Evolutionary conservation across 1,284 basidiomycete genomes (phyloP), one percentile per base, ranked within the genome.

Genomic region (Thecaphora frezii): DNA sequence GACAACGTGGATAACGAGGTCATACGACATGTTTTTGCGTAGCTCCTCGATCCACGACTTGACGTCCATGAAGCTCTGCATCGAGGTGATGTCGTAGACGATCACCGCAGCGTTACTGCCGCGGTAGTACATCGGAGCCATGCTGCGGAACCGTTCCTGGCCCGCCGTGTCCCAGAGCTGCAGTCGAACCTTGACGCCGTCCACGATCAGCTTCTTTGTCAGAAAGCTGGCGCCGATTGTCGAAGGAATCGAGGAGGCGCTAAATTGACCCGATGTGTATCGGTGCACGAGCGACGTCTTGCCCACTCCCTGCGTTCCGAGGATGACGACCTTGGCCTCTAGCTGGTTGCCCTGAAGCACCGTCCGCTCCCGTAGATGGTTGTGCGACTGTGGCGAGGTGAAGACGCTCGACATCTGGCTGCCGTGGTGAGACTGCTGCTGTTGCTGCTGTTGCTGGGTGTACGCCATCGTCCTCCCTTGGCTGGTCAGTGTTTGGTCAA

Each of bases 121-220:
- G 79, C 96, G 88, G 84, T 97, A 97, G 84, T 98, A 98, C 90
- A 98, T 96, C 55, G 93, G 93, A 70, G 93, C 92, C 90, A 97
- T 93, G 75, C 89, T 90, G 64, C 93, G 85, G 81, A 96, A 97
- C 46, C 69, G 44, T 83, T 97, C 93, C 83, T 97, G 93, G n/a
- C 93, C 93, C 40, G 93, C 93, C 49, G 93, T 96, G 79, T 97
- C 93, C 93, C 93, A 97, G 16, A 85, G 81, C 71, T 85, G 84
- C 33, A 85, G 74, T 48, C 91, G 87, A 19, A 97, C 91, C 77
- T 90, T 89, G 67, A 90, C 84, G 43, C 90, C 91, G 66, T 91
- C 86, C 68, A 97, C 86, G 70, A 87, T 85, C 40, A 93, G 87
- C 82, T 96, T 96, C 84, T 97, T 93, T 49, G 91, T 91, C 67